A percentile compares a stretch with the other conserved stretches of the same genome.
These are phyloP conservation scores for Aspergillus ellipticus DNA, from an alignment of 495 filamentous ascomycete species.

Conservation along the genomic window DNA sequence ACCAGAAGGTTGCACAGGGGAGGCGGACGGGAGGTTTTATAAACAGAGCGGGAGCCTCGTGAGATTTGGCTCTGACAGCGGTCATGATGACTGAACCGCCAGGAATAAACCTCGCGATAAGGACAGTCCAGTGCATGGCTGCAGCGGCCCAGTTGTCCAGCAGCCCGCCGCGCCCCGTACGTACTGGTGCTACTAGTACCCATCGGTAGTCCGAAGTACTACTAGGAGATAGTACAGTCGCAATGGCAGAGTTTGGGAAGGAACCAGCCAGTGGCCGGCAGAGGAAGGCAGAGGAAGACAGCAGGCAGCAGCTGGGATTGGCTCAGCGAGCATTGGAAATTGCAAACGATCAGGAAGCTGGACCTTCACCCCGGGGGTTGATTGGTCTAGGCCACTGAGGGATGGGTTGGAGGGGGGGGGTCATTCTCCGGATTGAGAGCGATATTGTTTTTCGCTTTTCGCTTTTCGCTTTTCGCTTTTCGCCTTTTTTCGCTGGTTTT, in stretches of 20 bases:
- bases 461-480: too few species aligned
- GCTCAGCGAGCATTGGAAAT: neutral
- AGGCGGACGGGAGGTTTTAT: neutral
- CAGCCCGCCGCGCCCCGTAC: too few species aligned
- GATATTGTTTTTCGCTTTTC: neutral
- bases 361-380: neutral
- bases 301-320: too few species aligned
- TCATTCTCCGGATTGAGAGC: neutral
- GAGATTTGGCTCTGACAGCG: neutral
- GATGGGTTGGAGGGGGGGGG: neutral
- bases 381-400: neutral
- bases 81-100: neutral
- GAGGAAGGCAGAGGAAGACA: neutral
- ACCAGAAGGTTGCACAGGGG: constrained; percentile 14
- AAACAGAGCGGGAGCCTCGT: neutral
- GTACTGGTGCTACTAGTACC: too few species aligned
- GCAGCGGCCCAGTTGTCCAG: neutral
- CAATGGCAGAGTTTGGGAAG: neutral
- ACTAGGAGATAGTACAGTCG: too few species aligned
- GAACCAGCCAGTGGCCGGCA: neutral
- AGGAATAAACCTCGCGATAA: neutral
- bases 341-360: constrained; percentile 1
- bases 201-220: too few species aligned
- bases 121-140: neutral
- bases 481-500: too few species aligned